Evolutionary conservation across 225 moss, liverwort and hornwort species (phyloP), one percentile per base, ranked within the genome.

Genomic region (Thuidium tamariscinum): DNA sequence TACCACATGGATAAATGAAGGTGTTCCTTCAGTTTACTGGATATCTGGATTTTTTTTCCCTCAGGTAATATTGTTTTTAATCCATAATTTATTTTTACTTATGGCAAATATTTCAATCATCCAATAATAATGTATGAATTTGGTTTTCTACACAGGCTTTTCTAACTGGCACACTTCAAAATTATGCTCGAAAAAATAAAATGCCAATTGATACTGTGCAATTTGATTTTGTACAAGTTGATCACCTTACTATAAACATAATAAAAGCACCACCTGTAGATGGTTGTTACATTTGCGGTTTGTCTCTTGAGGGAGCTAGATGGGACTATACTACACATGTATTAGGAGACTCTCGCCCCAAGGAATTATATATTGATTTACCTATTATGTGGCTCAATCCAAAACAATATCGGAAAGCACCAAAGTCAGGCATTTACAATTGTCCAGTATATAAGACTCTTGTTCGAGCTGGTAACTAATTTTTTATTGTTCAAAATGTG

Each of bases 11-110:
- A 96, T 97, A 60, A 79, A 82, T 2, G 67, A 84, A 26, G 95
- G 95, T 12, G 95, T 94, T 22, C 95, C 95, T n/a, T 66, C 71
- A 2, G 87, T 96, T 52, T 95, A 92, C 49, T 97, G 97, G 96
- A 95, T 97, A 32, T 97, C 95, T 36, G 96, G 97, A 2, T 94
- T 96, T 39, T 97, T 97, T 75, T 97, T 97, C 13, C 97, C 96
- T 41, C 97, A 97, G 91, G 96, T 95, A 63, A n/a, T 2, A 22
- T n/a, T 52, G 18, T 52, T 29, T 39, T 41, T 12, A 78, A 18
- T 21, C 5, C 2, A 44, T 32, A 4, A 10, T 44, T 62, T 32
- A 2, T 16, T 22, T 48, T 10, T 23, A 1, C 1, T 46, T 63
- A 9, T 15, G 3, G 5, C 6, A 48, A 32, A 48, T 44, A 10